A percentile compares a stretch with the other conserved stretches of the same genome.
Conservation (phyloP, 305 asterid species). For the Fraxinus platypoda region DNA sequence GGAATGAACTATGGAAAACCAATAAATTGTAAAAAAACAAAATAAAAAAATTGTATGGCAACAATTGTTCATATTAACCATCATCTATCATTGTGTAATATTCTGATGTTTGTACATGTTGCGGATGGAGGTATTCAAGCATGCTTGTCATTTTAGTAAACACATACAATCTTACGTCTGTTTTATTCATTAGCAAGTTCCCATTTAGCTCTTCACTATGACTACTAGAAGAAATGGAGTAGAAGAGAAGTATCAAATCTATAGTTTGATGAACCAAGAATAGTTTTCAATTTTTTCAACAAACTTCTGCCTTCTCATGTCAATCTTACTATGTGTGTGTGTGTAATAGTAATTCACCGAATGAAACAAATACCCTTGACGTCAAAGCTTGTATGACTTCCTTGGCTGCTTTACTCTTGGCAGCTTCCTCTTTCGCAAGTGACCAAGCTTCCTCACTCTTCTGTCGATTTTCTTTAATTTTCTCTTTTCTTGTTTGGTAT, state of each 20-base stretch:
- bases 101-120: neutral
- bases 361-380: constrained; percentile 34
- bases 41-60: neutral
- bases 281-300: neutral
- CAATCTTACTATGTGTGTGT: neutral
- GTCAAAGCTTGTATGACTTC: constrained; percentile 46
- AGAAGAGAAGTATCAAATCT: neutral
- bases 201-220: neutral
- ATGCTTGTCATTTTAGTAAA: neutral
- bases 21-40: neutral
- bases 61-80: neutral
- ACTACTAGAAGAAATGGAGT: neutral
- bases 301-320: neutral
- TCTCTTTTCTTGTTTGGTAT: constrained; percentile 37
- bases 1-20: neutral
- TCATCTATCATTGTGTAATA: neutral
- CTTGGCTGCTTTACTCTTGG: constrained; percentile 48
- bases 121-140: neutral
- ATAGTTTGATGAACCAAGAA: neutral
- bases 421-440: constrained; percentile 50
- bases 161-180: neutral
- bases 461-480: constrained; percentile 36
- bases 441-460: constrained; percentile 45
- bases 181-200: neutral
- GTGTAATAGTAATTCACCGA: neutral